phyloP scores from a whole-genome alignment of 495 filamentous ascomycete genomes.

The Penicillium antarcticum region DNA sequence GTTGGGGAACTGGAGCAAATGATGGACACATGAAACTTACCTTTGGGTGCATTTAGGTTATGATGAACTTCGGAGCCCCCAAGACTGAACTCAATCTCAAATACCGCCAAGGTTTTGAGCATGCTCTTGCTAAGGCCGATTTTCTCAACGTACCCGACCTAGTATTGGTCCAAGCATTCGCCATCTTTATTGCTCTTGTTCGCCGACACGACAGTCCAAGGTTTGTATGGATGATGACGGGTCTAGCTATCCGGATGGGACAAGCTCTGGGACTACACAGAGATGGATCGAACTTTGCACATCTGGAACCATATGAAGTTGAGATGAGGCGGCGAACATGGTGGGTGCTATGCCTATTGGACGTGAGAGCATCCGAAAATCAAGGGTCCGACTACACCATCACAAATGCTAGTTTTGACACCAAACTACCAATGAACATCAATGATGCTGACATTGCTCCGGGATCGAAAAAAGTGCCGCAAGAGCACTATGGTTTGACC shows the following conservation, averaged over 20 bases:
- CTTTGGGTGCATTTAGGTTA: slow-evolving; percentile 23
- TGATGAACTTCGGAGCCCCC: slow-evolving; percentile 46
- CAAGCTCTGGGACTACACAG: slow-evolving; percentile 75
- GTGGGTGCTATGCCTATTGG: slow-evolving; percentile 72
- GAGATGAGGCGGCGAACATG: slow-evolving; percentile 74
- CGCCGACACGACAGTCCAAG: slow-evolving; percentile 48
- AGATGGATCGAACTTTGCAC: slow-evolving; percentile 60
- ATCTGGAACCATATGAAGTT: slow-evolving; percentile 57
- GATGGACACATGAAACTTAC: neutral
- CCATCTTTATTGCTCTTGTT: slow-evolving; percentile 44
- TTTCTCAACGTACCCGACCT: slow-evolving; percentile 41
- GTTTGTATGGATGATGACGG: slow-evolving; percentile 58
- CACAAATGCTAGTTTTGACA: slow-evolving; percentile 64
- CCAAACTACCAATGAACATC: slow-evolving; percentile 66
- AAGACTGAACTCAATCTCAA: slow-evolving; percentile 48
- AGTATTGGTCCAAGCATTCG: slow-evolving; percentile 45
- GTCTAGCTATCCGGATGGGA: slow-evolving; percentile 68
- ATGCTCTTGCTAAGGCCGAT: slow-evolving; percentile 52
- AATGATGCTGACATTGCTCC: slow-evolving; percentile 73
- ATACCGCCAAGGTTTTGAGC: slow-evolving; percentile 53
- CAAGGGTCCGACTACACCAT: slow-evolving; percentile 66
- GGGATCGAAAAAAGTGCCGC: slow-evolving; percentile 52
- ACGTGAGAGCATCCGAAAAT: slow-evolving; percentile 72
- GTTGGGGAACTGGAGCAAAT: neutral
- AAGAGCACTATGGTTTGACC: slow-evolving; percentile 56